These are phyloP conservation scores for Sordaria brevicollis DNA, from an alignment of 495 filamentous ascomycete species.

Conservation along the genomic window DNA sequence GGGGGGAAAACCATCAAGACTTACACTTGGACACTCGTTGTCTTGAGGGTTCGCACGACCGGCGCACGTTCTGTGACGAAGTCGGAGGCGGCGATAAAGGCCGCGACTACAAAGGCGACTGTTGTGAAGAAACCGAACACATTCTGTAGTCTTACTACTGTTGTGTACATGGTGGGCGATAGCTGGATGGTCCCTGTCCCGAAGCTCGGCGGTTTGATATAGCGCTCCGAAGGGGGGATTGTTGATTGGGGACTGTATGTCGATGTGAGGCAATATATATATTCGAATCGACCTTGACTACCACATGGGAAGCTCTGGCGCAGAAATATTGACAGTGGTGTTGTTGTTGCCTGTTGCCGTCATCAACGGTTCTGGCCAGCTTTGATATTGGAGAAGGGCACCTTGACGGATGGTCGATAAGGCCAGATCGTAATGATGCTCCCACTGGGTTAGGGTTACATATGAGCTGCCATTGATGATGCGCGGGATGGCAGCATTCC, in stretches of 20 bases:
- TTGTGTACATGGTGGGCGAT: constrained; percentile 66
- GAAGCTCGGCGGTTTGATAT: background rate
- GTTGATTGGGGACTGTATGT: background rate
- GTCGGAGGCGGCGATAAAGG: constrained; percentile 67
- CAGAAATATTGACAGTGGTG: background rate
- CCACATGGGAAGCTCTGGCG: constrained; percentile 1
- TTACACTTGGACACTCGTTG: constrained; percentile 83
- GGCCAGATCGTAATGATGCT: constrained; percentile 25
- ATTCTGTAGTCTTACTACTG: constrained; percentile 73
- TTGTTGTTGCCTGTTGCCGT: background rate
- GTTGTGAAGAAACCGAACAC: constrained; percentile 98
- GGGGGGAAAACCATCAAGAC: constrained; percentile 16
- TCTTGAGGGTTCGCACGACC: constrained; percentile 48
- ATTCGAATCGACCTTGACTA: constrained; percentile 1
- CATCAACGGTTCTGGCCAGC: background rate
- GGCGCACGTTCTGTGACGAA: constrained; percentile 61
- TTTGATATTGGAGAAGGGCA: background rate
- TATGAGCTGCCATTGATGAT: background rate
- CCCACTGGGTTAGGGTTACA: constrained; percentile 21
- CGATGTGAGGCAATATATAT: background rate
- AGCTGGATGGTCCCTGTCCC: background rate
- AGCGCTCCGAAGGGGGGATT: background rate
- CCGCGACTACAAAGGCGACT: constrained; percentile 71
- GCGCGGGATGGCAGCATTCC: background rate
- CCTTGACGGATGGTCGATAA: constrained; percentile 6